These are phyloP conservation scores for Tylopilus felleus DNA, from an alignment of 768 basidiomycete species.

Conservation along the genomic window DNA sequence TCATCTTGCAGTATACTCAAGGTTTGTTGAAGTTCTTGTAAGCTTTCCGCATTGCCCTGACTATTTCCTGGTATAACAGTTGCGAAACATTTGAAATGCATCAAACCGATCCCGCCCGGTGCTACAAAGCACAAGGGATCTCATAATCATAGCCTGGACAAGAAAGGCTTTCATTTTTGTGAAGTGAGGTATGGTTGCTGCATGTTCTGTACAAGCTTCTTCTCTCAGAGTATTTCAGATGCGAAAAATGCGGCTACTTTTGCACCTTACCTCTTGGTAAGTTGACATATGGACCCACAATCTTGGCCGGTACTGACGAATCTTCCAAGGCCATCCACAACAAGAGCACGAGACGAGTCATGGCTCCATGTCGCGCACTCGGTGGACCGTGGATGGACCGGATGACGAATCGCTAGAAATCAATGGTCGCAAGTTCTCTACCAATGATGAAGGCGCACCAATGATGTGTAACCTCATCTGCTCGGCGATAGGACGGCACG, in stretches of 20 bases:
- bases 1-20: too few species aligned
- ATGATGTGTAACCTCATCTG: constrained; percentile 63
- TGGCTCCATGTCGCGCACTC: constrained; percentile 58
- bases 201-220: neutral
- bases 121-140: constrained; percentile 41
- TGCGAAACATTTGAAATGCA: neutral
- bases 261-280: constrained; percentile 55
- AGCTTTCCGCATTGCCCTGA: too few species aligned
- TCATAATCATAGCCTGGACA: constrained; percentile 48
- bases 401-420: constrained; percentile 50
- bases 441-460: constrained; percentile 55
- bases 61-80: too few species aligned
- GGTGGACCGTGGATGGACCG: constrained; percentile 55
- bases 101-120: constrained; percentile 43
- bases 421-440: constrained; percentile 51
- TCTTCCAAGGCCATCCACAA: constrained; percentile 49
- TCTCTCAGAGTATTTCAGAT: constrained; percentile 31
- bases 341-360: constrained; percentile 61
- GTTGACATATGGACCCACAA: neutral
- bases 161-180: constrained; percentile 51
- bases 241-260: constrained; percentile 54
- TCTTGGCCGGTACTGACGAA: neutral
- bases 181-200: constrained; percentile 37
- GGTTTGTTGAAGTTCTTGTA: too few species aligned
- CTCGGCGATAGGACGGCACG: constrained; percentile 52